These are phyloP conservation scores for Rhodotorula diobovata DNA, from an alignment of 768 basidiomycete species.

Conservation along the genomic window DNA sequence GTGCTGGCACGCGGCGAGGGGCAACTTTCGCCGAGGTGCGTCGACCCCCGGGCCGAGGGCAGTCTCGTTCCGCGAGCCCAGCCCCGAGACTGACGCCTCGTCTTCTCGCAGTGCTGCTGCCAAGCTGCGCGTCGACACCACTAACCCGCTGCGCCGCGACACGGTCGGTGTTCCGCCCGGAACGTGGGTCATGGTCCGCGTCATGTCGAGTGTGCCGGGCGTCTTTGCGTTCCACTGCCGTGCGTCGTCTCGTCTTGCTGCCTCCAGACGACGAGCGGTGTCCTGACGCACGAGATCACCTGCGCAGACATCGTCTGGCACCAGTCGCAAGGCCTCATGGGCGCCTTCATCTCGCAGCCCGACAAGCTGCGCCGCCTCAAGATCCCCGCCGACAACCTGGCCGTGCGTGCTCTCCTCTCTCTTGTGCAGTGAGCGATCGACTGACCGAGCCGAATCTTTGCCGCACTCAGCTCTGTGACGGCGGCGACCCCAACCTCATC, in stretches of 20 bases:
- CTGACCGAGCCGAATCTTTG: too few species aligned
- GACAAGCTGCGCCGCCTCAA: not conserved
- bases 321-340: constrained; percentile 17
- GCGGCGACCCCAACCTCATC: not conserved
- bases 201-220: constrained; percentile 3
- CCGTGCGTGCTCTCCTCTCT: not conserved
- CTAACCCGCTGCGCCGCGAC: constrained; percentile 23
- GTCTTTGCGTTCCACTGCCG: constrained; percentile 9
- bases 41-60: too few species aligned
- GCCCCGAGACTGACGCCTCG: too few species aligned
- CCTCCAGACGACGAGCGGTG: too few species aligned
- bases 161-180: constrained; percentile 7
- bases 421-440: too few species aligned
- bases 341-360: constrained; percentile 12
- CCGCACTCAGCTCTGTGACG: constrained; percentile 13
- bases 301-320: not conserved
- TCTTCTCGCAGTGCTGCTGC: not conserved
- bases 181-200: not conserved
- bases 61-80: too few species aligned
- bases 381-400: constrained; percentile 2
- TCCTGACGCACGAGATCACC: not conserved
- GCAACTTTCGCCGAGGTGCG: not conserved
- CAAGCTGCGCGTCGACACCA: not conserved
- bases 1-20: not conserved
- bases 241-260: not conserved